phyloP scores from a whole-genome alignment of 306 rosid species.

The Malus sieversii region DNA sequence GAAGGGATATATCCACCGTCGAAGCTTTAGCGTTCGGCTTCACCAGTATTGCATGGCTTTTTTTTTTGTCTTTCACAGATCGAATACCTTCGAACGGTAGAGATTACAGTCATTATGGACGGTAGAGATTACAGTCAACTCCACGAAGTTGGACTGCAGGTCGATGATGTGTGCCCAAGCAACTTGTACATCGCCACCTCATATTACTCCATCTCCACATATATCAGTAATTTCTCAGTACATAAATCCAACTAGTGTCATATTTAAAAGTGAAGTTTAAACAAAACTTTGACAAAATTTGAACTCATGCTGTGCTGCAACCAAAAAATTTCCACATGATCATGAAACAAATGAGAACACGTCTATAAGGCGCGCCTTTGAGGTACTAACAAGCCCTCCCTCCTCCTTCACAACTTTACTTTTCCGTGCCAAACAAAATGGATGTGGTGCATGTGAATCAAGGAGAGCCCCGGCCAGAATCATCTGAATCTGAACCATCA shows the following conservation, averaged over 20 bases:
- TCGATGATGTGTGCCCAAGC: neutral
- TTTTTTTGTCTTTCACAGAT: neutral
- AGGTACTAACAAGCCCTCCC: neutral
- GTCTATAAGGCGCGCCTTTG: neutral
- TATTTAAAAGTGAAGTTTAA: neutral
- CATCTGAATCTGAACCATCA: conserved; percentile 59
- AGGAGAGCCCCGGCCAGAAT: conserved; percentile 28
- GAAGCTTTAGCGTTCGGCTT: neutral
- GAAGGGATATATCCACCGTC: neutral
- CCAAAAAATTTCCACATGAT: conserved; percentile 12
- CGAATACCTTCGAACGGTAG: neutral
- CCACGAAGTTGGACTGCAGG: neutral
- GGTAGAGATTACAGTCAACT: neutral
- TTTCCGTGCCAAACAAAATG: neutral
- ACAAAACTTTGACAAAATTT: neutral
- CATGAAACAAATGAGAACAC: neutral
- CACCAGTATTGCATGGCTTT: neutral
- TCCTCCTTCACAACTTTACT: neutral
- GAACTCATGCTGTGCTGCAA: neutral
- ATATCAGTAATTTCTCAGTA: neutral
- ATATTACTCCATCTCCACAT: neutral
- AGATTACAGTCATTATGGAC: no score
- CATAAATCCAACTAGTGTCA: neutral
- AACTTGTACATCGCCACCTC: neutral
- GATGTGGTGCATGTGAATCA: conserved; percentile 14